Conservation (phyloP, 208 protist species). For the Trypanosomatidae sp. region DNA sequence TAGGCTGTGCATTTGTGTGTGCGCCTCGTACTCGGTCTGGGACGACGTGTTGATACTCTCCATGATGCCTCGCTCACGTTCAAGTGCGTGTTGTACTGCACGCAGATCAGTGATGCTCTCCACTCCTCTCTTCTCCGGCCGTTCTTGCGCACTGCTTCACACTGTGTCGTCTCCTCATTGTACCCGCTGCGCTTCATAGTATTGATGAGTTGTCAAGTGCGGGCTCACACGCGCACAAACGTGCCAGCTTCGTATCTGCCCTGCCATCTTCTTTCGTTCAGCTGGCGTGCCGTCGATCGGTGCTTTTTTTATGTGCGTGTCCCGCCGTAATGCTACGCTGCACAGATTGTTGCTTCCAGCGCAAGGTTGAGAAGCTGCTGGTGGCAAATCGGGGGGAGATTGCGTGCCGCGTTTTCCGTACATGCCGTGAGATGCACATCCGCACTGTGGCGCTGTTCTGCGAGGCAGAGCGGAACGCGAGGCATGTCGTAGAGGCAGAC, state of each 20-base stretch:
- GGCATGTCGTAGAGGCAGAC: slow-evolving; percentile 93
- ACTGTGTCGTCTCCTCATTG: background rate
- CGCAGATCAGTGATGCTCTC: background rate
- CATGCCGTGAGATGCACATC: slow-evolving; percentile 92
- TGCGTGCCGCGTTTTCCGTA: slow-evolving; percentile 95
- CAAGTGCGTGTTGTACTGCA: background rate
- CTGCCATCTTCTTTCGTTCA: background rate
- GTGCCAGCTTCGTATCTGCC: slow-evolving; percentile 2
- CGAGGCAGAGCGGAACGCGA: slow-evolving; percentile 90
- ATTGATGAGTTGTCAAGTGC: background rate
- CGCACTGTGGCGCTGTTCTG: slow-evolving; percentile 96
- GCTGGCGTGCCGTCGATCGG: background rate
- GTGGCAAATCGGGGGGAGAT: slow-evolving; percentile 99
- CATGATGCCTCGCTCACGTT: background rate
- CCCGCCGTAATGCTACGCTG: slow-evolving; percentile 22
- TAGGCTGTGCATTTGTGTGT: background rate
- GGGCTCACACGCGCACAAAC: background rate
- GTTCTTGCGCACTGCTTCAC: slow-evolving; percentile 3
- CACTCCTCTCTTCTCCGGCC: background rate
- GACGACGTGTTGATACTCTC: background rate
- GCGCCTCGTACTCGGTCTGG: background rate
- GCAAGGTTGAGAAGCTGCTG: slow-evolving; percentile 92
- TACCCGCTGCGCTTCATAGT: background rate
- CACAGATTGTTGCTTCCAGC: slow-evolving; percentile 11
- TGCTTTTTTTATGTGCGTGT: background rate